Base-by-base conservation (phyloP, 331 rosid species). In the Telfairia occidentalis region DNA sequence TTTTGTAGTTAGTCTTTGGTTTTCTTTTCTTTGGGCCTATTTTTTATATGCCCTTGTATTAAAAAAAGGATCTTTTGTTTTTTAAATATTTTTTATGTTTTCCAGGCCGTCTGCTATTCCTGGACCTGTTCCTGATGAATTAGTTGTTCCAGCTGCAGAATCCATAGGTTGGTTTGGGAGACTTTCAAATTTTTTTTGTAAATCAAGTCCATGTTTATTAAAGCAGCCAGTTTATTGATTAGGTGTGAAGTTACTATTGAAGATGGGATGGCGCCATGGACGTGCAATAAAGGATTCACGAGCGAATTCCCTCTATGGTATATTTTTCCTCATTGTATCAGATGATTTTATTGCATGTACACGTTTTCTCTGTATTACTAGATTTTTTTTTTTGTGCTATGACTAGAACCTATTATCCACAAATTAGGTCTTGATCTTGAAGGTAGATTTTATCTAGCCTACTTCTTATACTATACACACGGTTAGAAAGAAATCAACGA, bases 231-330 rank as follows among this genome's bases (percentile, higher is more conserved):
- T 79, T 71, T 77, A 26, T 85, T 66, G 55, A 55, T 34, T 79
- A 94, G 99, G 99, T 81, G 88, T 87, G 34, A 92, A 91, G 81
- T 76, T 95, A 80, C 92, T 95, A 77, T 79, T 87, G 86, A 95
- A 88, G 88, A 95, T 95, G 99, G 98, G 98, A 81, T 95, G 99
- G 99, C 92, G 86, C 43, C 97, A 83, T 19, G 97, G 99, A 80
- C 97, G 91, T 77, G 85, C 99, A 45, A 91, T 95, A 71, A 90
- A 88, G 91, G 96, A 90, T 83, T 91, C 97, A 63, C 81, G 83
- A 78, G 80, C 84, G 52, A 86, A 84, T 81, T 85, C 86, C 28
- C 86, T 85, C 70, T 87, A 87, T 19, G 90, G 99, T 95, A 88
- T 77, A 79, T 54, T 30, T 74, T 65, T n/a, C 9, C 18, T 19